A percentile compares a stretch with the other conserved stretches of the same genome.
phyloP scores from a whole-genome alignment of 1,139 yeast species.

The Wickerhamomyces sp. region DNA sequence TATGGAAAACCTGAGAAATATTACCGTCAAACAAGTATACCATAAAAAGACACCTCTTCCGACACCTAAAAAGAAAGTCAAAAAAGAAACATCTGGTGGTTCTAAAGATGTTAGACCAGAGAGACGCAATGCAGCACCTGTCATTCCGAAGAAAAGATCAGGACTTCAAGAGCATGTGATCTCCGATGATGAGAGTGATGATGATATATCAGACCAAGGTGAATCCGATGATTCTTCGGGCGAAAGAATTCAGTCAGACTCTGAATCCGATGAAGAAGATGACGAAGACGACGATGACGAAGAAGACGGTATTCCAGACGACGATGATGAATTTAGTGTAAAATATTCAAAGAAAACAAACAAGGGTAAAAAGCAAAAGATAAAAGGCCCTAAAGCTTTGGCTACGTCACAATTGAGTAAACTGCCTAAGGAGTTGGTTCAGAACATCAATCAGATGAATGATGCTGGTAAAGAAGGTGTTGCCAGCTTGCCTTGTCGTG shows the following conservation, averaged over 20 bases:
- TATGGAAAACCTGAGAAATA: slow-evolving; percentile 9
- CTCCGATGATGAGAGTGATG: slow-evolving; percentile 3
- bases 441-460: slow-evolving; percentile 1
- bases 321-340: slow-evolving; percentile 4
- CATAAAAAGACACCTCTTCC: slow-evolving; percentile 3
- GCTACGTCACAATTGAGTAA: slow-evolving; percentile 2
- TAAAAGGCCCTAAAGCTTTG: slow-evolving; percentile 15
- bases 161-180: slow-evolving; percentile 7
- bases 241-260: background rate
- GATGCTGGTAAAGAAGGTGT: slow-evolving; percentile 4
- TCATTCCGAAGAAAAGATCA: slow-evolving; percentile 1
- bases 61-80: background rate
- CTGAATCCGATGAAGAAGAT: slow-evolving; percentile 1
- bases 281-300: background rate
- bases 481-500: slow-evolving; percentile 71
- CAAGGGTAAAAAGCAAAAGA: slow-evolving; percentile 3
- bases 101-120: background rate
- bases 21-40: slow-evolving; percentile 11
- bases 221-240: background rate
- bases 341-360: background rate
- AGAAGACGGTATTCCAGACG: background rate
- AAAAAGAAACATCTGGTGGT: background rate
- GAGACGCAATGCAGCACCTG: background rate
- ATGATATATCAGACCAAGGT: background rate
- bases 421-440: background rate